phyloP scores from a whole-genome alignment of 495 filamentous ascomycete species.

The Alectoria sarmentosa region DNA sequence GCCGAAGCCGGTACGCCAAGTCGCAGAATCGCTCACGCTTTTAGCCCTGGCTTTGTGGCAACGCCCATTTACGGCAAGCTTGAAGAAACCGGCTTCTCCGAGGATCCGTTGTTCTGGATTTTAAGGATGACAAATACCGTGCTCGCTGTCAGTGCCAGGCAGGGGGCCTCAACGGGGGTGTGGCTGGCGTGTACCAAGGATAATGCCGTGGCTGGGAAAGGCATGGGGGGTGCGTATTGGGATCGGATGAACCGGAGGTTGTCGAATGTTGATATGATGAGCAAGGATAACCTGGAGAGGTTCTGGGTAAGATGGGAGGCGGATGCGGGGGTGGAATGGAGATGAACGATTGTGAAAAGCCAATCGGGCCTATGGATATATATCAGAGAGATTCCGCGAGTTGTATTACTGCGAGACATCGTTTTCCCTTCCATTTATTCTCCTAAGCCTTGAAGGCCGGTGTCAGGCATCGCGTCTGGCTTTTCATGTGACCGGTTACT shows the following conservation, averaged over 20 bases:
- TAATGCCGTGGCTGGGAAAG: neutral
- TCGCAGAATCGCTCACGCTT: constrained; percentile 6
- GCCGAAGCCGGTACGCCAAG: neutral
- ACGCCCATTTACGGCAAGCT: neutral
- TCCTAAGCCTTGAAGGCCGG: too few species aligned
- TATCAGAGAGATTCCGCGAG: too few species aligned
- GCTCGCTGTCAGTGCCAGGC: neutral
- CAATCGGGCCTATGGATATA: too few species aligned
- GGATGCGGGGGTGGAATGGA: constrained; percentile 7
- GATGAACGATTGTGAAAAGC: neutral
- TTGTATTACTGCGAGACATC: too few species aligned
- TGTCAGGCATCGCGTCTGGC: too few species aligned
- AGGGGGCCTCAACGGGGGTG: neutral
- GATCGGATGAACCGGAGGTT: neutral
- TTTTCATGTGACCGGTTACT: too few species aligned
- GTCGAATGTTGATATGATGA: constrained; percentile 7
- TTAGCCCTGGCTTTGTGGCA: constrained; percentile 7
- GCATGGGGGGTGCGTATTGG: neutral
- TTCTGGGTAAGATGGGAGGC: constrained; percentile 13
- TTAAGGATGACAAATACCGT: neutral
- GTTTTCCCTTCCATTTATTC: too few species aligned
- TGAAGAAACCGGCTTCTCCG: neutral
- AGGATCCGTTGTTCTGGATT: constrained; percentile 2
- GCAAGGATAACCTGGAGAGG: neutral
- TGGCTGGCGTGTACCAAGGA: neutral